Evolutionary conservation across 805 yeast genomes (phyloP), one percentile per base, ranked within the genome.

Genomic region (Ascoidea asiatica): DNA sequence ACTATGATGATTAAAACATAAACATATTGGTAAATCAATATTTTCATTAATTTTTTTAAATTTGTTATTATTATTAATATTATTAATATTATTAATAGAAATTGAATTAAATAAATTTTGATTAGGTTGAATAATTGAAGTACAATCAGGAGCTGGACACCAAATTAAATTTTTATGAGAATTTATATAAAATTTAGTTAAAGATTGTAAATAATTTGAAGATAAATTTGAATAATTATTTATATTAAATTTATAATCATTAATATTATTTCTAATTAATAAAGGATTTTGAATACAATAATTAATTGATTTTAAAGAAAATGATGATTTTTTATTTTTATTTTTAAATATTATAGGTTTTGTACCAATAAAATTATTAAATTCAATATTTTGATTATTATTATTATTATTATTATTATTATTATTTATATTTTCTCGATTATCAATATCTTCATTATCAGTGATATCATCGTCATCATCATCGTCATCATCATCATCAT

Each of bases 71-170:
- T n/a, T n/a, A n/a, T n/a, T n/a, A 58, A 18, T 43, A 39, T 37
- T 29, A 11, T 29, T 8, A 15, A 29, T 41, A 1, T 41, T 39
- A 5, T 11, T 37, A 54, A 50, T 47, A 52, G 44, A 52, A 51
- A 57, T 43, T 59, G 63, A 17, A 51, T 44, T 21, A 54, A 49
- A 50, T 1, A 60, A 51, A 2, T 59, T 53, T 44, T 60, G 63
- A 13, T 52, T 50, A 36, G 69, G 56, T 48, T 69, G 71, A 33
- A 86, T 69, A 20, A 85, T 69, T 40, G 70, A 63, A 39, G 70
- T 66, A 58, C 96, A 84, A 56, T 83, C 95, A 0, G 89, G 80
- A 1, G 83, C 80, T 0, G 96, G 95, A 59, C 97, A 89, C 82
- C 87, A 80, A 51, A 72, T 74, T 53, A 70, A 77, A 40, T 67